Evolutionary conservation across 2,329 filamentous ascomycete species (phyloP), one percentile per base, ranked within the genome.

Genomic region (Gnomoniopsis smithogilvyi): DNA sequence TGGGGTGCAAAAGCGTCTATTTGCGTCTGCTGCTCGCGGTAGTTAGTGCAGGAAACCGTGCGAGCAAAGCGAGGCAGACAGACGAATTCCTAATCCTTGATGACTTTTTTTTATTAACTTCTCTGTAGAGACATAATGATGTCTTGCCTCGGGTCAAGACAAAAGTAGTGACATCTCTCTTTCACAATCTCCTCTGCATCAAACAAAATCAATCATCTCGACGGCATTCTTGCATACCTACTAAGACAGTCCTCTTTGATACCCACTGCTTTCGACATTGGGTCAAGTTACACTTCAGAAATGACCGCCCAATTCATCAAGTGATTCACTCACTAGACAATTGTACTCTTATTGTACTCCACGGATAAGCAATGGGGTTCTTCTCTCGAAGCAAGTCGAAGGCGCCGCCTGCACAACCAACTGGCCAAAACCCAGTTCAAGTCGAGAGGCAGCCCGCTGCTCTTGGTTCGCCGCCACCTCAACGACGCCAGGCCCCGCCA

Each of bases 291-390:
- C 45, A 47, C 19, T 21, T 47, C 43, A 46, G 43, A 46, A 46
- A 46, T 48, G 46, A 48, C 17, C 47, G 21, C 24, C 6, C 2
- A 6, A 22, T 38, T 38, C 7, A 26, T 19, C 8, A 3, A 51
- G 30, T 33, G n/a, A 38, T 51, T 2, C 49, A 38, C n/a, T 36
- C 33, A n/a, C 21, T 43, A 38, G 21, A 17, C 4, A 41, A 52
- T 24, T 36, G 43, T 14, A 15, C 51, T 36, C 51, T 38, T 26
- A n/a, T 46, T 10, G 12, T 30, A 8, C 48, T 52, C 21, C n/a
- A n/a, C n/a, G n/a, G n/a, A n/a, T n/a, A n/a, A n/a, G n/a, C n/a
- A 34, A 63, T 63, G 61, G 52, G 55, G 10, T 51, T 60, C 54
- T 61, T 63, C 48, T 47, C 54, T 33, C 45, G 60, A 14, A 61